phyloP scores from a whole-genome alignment of 2,329 filamentous ascomycete genomes.

The Ceratocystis albifundus region DNA sequence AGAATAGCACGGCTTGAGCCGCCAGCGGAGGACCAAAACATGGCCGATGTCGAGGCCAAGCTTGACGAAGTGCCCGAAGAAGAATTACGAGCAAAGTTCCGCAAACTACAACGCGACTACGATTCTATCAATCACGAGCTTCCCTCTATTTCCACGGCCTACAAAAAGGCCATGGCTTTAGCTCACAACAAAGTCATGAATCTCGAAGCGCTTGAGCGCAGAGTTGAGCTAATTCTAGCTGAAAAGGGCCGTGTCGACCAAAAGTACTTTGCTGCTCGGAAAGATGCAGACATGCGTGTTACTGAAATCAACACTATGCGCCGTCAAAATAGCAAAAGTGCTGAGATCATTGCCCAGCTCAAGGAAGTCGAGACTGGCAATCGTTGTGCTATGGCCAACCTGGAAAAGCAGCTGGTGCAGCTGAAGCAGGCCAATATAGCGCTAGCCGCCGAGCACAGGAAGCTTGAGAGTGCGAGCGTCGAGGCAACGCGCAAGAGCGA shows the following conservation, averaged over 20 bases:
- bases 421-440: conserved; percentile 66
- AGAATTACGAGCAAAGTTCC: conserved; percentile 61
- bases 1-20: conserved; percentile 62
- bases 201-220: conserved; percentile 63
- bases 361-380: conserved; percentile 81
- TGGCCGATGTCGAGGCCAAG: conserved; percentile 32
- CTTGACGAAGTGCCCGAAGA: conserved; percentile 53
- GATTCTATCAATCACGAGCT: conserved; percentile 76
- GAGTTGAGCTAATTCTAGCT: conserved; percentile 57
- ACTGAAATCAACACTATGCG: conserved; percentile 68
- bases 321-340: conserved; percentile 75
- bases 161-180: conserved; percentile 74
- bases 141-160: conserved; percentile 78
- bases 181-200: conserved; percentile 82
- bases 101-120: conserved; percentile 67
- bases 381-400: conserved; percentile 61
- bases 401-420: conserved; percentile 85
- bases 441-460: conserved; percentile 60
- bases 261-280: conserved; percentile 94
- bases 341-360: conserved; percentile 82
- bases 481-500: conserved; percentile 63
- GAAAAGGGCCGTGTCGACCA: conserved; percentile 96
- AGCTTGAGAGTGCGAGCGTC: conserved; percentile 57
- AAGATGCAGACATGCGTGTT: conserved; percentile 77
- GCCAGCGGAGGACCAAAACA: conserved; percentile 37